Evolutionary conservation across 345 rosid genomes (phyloP).

Genomic region (Hirschfeldia incana): DNA sequence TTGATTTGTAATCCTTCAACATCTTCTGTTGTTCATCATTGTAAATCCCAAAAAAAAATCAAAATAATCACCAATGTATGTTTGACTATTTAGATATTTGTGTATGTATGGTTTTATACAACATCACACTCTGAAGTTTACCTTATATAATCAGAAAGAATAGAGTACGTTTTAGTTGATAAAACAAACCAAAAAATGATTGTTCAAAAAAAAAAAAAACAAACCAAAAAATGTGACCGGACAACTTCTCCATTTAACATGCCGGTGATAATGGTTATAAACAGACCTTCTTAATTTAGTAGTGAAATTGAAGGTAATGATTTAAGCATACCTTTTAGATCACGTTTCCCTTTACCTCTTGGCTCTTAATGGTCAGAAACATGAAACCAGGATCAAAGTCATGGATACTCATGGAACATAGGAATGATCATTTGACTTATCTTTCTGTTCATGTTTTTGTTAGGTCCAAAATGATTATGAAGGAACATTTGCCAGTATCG

Average conservation of each 20-base stretch:
- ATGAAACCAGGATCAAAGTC: neutral
- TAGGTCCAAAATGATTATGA: too few relatives aligned
- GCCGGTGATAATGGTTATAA: neutral
- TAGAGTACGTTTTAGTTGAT: neutral
- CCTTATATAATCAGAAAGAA: neutral
- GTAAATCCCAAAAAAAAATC: too few relatives aligned
- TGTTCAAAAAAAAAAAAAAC: too few relatives aligned
- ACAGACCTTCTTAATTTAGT: neutral
- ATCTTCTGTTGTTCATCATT: neutral
- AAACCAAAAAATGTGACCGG: neutral
- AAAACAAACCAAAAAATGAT: neutral
- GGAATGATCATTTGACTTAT: too few relatives aligned
- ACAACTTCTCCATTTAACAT: neutral
- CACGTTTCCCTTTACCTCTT: neutral
- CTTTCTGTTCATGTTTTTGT: too few relatives aligned
- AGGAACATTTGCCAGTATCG: neutral
- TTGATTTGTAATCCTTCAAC: too few relatives aligned
- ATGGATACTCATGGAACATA: too few relatives aligned
- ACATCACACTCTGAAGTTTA: too few relatives aligned
- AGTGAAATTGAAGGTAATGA: neutral
- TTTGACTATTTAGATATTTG: too few relatives aligned
- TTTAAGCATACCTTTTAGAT: neutral
- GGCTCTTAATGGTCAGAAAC: neutral
- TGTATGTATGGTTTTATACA: too few relatives aligned
- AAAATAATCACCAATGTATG: too few relatives aligned